phyloP scores from a whole-genome alignment of 768 basidiomycete species.

The Podaxis mareebaensis region DNA sequence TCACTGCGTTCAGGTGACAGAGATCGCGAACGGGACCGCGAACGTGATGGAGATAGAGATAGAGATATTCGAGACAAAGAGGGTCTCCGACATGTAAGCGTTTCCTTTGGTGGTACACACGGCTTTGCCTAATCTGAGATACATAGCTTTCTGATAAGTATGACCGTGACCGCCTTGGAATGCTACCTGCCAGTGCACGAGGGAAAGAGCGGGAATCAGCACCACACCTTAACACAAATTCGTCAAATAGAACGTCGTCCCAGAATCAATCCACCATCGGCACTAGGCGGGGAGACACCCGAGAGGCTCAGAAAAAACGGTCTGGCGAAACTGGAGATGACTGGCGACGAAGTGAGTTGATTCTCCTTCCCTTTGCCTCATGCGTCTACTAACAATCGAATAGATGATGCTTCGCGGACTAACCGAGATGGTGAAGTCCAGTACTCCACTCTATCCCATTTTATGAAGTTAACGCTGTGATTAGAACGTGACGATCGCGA shows the following conservation, averaged over 20 bases:
- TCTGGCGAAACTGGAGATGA: conserved; percentile 76
- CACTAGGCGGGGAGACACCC: conserved; percentile 55
- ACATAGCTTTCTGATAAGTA: conserved; percentile 82
- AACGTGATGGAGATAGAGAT: conserved; percentile 49
- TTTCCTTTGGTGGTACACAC: conserved; percentile 11
- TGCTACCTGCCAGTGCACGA: conserved; percentile 50
- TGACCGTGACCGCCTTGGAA: conserved; percentile 75
- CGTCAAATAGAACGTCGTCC: conserved; percentile 41
- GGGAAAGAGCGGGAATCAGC: conserved; percentile 69
- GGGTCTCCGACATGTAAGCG: conserved; percentile 72
- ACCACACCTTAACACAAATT: conserved; percentile 53
- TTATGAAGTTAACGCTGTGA: conserved; percentile 45
- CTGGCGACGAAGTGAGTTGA: conserved; percentile 75
- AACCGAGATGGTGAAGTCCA: conserved; percentile 55
- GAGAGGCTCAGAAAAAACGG: conserved; percentile 67
- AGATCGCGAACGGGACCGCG: conserved; percentile 55
- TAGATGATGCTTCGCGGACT: conserved; percentile 53
- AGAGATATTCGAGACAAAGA: conserved; percentile 71
- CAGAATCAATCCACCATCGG: conserved; percentile 35
- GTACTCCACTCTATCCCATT: not conserved
- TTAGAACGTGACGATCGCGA: conserved; percentile 65
- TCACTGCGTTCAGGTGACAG: conserved; percentile 71
- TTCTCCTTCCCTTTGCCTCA: conserved; percentile 19
- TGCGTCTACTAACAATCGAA: conserved; percentile 17
- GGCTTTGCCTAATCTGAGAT: conserved; percentile 9